These are phyloP conservation scores for Urostyla sp. DNA, from an alignment of 73 alveolate species.

Conservation along the genomic window DNA sequence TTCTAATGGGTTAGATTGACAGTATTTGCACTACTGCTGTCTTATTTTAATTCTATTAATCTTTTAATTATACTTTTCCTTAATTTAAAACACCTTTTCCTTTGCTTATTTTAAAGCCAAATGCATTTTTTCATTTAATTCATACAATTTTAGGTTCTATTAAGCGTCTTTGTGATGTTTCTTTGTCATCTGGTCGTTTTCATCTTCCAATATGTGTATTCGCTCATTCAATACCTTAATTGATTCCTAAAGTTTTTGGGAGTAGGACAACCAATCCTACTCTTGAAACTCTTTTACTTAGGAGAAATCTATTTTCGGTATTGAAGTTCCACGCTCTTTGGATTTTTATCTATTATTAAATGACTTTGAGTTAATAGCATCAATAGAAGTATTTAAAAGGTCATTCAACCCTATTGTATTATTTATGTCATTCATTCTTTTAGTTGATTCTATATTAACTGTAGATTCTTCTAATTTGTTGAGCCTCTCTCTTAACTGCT, in stretches of 20 bases:
- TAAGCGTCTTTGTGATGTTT: conserved; percentile 26
- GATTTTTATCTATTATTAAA: conserved; percentile 8
- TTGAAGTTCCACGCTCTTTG: conserved; percentile 54
- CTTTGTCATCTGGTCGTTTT: conserved; percentile 11
- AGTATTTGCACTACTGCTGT: conserved; percentile 21
- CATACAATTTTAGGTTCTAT: conserved; percentile 24
- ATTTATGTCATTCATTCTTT: conserved; percentile 6
- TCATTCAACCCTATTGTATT: conserved; percentile 31
- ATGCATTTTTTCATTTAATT: conserved; percentile 35
- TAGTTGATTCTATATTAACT: not conserved
- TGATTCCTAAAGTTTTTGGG: conserved; percentile 68
- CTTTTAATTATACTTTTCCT: not conserved
- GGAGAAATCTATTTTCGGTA: conserved; percentile 64
- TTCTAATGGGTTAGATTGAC: conserved; percentile 36
- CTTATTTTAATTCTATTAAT: too few relatives aligned
- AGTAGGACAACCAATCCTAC: conserved; percentile 68
- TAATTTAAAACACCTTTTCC: not conserved
- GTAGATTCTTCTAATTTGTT: conserved; percentile 18
- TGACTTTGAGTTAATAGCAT: not conserved
- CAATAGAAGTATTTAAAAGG: conserved; percentile 31
- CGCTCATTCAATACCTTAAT: conserved; percentile 55
- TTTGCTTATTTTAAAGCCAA: conserved; percentile 11
- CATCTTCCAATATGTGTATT: conserved; percentile 52
- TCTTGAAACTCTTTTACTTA: conserved; percentile 66
- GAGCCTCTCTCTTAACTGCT: conserved; percentile 7